These are phyloP conservation scores for Zygosaccharomyces lentus DNA, from an alignment of 805 yeast species.

Conservation along the genomic window DNA sequence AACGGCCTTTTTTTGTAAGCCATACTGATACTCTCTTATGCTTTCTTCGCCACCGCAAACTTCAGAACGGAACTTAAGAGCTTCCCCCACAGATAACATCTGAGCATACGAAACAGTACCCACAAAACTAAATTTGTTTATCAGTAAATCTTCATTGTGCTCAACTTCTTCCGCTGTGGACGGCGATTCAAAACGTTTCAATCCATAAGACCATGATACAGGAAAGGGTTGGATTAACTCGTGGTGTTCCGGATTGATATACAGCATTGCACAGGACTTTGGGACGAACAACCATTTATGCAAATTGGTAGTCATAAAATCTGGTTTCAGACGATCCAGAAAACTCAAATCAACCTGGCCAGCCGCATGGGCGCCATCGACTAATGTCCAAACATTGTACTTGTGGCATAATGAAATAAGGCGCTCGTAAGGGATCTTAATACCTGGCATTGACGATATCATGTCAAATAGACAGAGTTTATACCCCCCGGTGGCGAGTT, in stretches of 20 bases:
- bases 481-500: constrained; percentile 27
- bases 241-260: constrained; percentile 52
- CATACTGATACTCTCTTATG: constrained; percentile 45
- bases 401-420: constrained; percentile 44
- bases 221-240: constrained; percentile 52
- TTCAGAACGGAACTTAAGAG: constrained; percentile 49
- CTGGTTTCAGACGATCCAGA: constrained; percentile 46
- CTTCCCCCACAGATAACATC: constrained; percentile 42
- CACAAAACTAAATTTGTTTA: constrained; percentile 44
- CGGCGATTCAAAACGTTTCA: not conserved
- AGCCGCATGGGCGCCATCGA: constrained; percentile 71
- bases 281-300: constrained; percentile 70
- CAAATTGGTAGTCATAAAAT: constrained; percentile 56
- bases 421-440: constrained; percentile 50
- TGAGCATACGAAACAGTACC: constrained; percentile 51
- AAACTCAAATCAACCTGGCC: constrained; percentile 48
- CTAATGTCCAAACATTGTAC: constrained; percentile 47
- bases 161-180: constrained; percentile 14
- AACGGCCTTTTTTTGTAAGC: constrained; percentile 44
- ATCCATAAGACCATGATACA: constrained; percentile 41
- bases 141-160: constrained; percentile 28
- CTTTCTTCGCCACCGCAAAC: constrained; percentile 51
- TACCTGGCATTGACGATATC: constrained; percentile 62
- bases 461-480: constrained; percentile 52
- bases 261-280: constrained; percentile 53